A percentile compares a stretch with the other conserved stretches of the same genome.
Conservation (phyloP, 305 asterid species). For the Caryopteris hybrid region DNA sequence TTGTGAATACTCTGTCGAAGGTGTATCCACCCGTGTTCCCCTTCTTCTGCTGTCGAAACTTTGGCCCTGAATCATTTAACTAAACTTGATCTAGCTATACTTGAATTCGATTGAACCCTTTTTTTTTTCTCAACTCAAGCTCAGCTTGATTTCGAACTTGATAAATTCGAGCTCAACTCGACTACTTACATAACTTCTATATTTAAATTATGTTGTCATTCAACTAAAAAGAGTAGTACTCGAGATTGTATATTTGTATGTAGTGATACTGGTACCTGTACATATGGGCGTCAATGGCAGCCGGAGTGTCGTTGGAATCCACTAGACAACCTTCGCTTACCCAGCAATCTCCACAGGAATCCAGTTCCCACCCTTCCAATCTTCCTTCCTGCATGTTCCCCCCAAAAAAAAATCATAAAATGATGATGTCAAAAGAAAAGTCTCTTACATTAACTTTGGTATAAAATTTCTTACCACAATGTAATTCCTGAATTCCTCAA, state of each 20-base stretch:
- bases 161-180: too few relatives aligned
- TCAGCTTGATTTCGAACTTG: too few relatives aligned
- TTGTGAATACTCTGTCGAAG: constrained; percentile 89
- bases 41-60: constrained; percentile 45
- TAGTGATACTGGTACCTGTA: constrained; percentile 47
- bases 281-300: constrained; percentile 84
- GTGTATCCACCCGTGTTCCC: constrained; percentile 79
- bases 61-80: constrained; percentile 50
- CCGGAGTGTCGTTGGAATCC: constrained; percentile 75
- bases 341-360: constrained; percentile 91
- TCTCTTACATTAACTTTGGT: too few relatives aligned
- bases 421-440: too few relatives aligned
- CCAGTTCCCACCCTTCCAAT: constrained; percentile 78
- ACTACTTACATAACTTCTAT: too few relatives aligned
- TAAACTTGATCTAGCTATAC: too few relatives aligned
- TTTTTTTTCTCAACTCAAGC: background rate
- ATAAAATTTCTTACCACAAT: constrained; percentile 52
- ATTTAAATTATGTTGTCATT: too few relatives aligned
- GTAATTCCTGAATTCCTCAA: constrained; percentile 58
- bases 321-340: constrained; percentile 95
- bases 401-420: too few relatives aligned
- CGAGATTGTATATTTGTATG: too few relatives aligned
- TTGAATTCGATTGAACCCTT: too few relatives aligned
- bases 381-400: constrained; percentile 40
- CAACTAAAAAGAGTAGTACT: too few relatives aligned